phyloP scores from a whole-genome alignment of 176 grass and related monocot genomes.

The Dactylis glomerata region DNA sequence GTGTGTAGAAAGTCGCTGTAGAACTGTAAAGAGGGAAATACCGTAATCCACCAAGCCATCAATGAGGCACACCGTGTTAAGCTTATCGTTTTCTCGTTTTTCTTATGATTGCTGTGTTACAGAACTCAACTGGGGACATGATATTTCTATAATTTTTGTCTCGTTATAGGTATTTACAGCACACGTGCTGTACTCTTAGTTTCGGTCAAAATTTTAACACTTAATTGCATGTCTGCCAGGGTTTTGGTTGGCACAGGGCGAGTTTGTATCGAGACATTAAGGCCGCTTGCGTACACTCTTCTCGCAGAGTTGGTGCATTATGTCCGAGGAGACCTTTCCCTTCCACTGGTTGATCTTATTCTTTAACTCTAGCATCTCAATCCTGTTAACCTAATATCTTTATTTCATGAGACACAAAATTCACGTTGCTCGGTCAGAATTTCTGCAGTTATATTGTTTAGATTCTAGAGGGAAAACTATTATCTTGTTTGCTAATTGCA shows the following conservation, averaged over 20 bases:
- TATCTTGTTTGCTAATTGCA: constrained; percentile 11
- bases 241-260: constrained; percentile 92
- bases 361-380: neutral
- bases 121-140: neutral
- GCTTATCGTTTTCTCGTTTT: neutral
- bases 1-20: neutral
- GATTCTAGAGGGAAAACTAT: neutral
- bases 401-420: neutral
- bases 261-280: constrained; percentile 93
- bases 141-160: neutral
- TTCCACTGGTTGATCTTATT: constrained; percentile 58
- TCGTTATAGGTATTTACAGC: neutral
- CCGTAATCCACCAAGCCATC: neutral
- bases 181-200: constrained; percentile 7
- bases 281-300: constrained; percentile 91
- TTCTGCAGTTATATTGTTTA: neutral
- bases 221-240: constrained; percentile 49
- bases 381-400: constrained; percentile 1
- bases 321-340: constrained; percentile 77
- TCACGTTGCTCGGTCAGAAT: neutral
- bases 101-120: neutral
- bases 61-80: neutral
- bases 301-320: constrained; percentile 98
- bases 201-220: constrained; percentile 21
- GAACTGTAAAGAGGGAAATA: neutral